Percentiles rank a stretch among this genome's conserved stretches.
These are phyloP conservation scores for Camellia oleifera DNA, from an alignment of 179 eudicot genomes.

Conservation along the genomic window DNA sequence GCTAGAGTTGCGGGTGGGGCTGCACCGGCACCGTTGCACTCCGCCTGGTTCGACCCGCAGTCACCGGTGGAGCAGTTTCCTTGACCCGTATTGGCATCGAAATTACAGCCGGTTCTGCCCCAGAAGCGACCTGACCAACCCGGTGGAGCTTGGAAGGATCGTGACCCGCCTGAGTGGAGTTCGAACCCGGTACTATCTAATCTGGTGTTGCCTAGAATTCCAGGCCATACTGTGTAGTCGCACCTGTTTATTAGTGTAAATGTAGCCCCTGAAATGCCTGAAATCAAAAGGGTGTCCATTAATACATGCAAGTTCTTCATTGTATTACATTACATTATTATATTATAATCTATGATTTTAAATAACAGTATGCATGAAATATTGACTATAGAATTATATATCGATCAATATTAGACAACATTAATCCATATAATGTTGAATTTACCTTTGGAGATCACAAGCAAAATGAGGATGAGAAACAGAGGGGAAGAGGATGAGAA, in stretches of 20 bases:
- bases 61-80: slow-evolving; percentile 71
- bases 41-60: slow-evolving; percentile 64
- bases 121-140: slow-evolving; percentile 92
- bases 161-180: slow-evolving; percentile 43
- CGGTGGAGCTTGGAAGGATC: slow-evolving; percentile 42
- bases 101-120: slow-evolving; percentile 72
- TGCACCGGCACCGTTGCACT: slow-evolving; percentile 74
- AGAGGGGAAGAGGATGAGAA: slow-evolving; percentile 8
- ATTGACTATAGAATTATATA: too few relatives aligned
- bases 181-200: slow-evolving; percentile 68
- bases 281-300: slow-evolving; percentile 6
- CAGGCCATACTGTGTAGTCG: slow-evolving; percentile 70
- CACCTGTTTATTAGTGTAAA: slow-evolving; percentile 66
- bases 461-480: slow-evolving; percentile 17
- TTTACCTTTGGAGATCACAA: slow-evolving; percentile 18
- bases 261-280: slow-evolving; percentile 40
- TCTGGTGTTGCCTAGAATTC: slow-evolving; percentile 56
- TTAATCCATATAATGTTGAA: too few relatives aligned
- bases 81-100: slow-evolving; percentile 45
- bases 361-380: too few relatives aligned
- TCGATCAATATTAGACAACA: too few relatives aligned
- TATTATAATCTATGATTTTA: too few relatives aligned
- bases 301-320: neutral
- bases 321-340: neutral
- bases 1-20: slow-evolving; percentile 74